Conservation (phyloP, 345 rosid species). For the Crucihimalaya himalaica region DNA sequence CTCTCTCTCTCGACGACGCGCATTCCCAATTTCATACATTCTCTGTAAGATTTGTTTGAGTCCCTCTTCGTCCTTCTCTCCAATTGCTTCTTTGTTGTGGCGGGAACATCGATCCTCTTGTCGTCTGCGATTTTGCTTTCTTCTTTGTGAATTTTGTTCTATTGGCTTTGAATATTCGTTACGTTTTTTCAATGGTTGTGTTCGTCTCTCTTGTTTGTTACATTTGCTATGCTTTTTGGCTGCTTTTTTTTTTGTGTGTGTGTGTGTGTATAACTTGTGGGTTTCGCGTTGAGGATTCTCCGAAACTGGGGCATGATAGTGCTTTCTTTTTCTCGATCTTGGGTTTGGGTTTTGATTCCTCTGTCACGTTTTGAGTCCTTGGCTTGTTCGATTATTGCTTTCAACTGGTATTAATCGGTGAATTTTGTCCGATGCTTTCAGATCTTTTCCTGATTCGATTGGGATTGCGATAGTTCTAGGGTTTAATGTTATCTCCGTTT, state of each 20-base stretch:
- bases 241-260: neutral
- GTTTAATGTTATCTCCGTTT: conserved; percentile 24
- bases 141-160: neutral
- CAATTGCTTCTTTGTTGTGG: conserved; percentile 31
- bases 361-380: neutral
- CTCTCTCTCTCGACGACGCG: conserved; percentile 33
- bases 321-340: conserved; percentile 20
- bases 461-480: conserved; percentile 29
- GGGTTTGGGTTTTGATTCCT: conserved; percentile 25
- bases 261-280: conserved; percentile 6
- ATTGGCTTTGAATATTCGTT: neutral
- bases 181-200: conserved; percentile 12
- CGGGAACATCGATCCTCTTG: conserved; percentile 42
- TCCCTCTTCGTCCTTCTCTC: neutral
- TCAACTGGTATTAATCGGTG: neutral
- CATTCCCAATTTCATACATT: conserved; percentile 32
- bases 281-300: conserved; percentile 30
- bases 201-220: conserved; percentile 16
- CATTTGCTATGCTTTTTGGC: conserved; percentile 3
- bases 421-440: neutral
- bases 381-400: conserved; percentile 28
- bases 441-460: conserved; percentile 19
- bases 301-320: conserved; percentile 21
- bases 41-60: conserved; percentile 41
- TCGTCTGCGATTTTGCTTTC: conserved; percentile 29